Conservation (phyloP, 2,329 filamentous ascomycete genomes). For the Keithomyces neogunnii region DNA sequence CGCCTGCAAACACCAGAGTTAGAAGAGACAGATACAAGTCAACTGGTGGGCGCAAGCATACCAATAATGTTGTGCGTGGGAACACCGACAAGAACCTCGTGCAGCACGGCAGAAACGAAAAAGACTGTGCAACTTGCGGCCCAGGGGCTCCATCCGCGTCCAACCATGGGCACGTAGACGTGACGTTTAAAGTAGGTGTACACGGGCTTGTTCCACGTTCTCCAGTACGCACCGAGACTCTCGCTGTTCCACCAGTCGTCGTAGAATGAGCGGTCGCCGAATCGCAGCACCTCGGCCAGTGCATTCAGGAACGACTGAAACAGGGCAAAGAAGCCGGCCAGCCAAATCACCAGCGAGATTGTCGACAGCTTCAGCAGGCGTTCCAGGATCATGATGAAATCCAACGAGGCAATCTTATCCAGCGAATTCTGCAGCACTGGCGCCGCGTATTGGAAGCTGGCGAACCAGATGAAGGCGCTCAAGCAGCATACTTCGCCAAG, state of each 20-base stretch:
- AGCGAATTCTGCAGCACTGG: conserved; percentile 85
- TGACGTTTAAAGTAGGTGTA: conserved; percentile 95
- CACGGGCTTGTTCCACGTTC: conserved; percentile 95
- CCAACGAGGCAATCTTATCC: conserved; percentile 73
- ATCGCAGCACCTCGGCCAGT: conserved; percentile 79
- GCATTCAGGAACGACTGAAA: conserved; percentile 93
- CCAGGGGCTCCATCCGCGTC: conserved; percentile 66
- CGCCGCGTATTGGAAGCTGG: conserved; percentile 87
- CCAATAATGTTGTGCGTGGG: conserved; percentile 91
- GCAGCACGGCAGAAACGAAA: conserved; percentile 76
- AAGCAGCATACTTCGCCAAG: conserved; percentile 69
- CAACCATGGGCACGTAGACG: conserved; percentile 80
- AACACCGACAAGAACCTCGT: conserved; percentile 87
- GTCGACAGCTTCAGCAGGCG: conserved; percentile 91
- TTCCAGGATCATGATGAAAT: conserved; percentile 76
- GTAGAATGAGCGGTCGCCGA: conserved; percentile 92
- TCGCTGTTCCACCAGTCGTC: conserved; percentile 97
- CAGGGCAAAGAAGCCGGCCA: conserved; percentile 92
- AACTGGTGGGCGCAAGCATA: conserved; percentile 29
- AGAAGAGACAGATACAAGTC: background rate
- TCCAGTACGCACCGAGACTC: conserved; percentile 83
- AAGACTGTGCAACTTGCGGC: conserved; percentile 77
- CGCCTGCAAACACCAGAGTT: conserved; percentile 41
- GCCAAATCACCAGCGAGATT: conserved; percentile 92
- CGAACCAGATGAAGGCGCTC: conserved; percentile 88